Percentiles rank a stretch among this genome's conserved stretches.
phyloP scores from a whole-genome alignment of 2,329 filamentous ascomycete species.

The Pestalotiopsis sp. region DNA sequence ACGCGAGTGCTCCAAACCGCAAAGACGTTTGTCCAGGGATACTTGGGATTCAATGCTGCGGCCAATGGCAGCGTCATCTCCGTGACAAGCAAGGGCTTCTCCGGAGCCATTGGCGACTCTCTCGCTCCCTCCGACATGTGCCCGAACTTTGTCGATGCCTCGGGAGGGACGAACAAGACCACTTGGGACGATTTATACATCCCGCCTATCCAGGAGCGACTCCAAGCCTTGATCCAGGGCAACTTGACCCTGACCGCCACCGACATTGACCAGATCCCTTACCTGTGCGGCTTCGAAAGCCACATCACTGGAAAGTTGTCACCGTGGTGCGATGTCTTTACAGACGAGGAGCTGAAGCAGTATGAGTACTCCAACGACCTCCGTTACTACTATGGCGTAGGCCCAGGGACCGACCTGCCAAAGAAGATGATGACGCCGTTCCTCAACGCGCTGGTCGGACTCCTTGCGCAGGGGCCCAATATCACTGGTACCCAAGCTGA shows the following conservation, averaged over 20 bases:
- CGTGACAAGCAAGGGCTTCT: slow-evolving; percentile 57
- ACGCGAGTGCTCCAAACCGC: slow-evolving; percentile 65
- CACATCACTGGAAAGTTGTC: slow-evolving; percentile 65
- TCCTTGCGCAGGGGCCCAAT: slow-evolving; percentile 55
- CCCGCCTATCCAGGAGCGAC: slow-evolving; percentile 53
- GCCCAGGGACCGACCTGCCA: slow-evolving; percentile 56
- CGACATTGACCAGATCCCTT: slow-evolving; percentile 63
- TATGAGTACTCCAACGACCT: slow-evolving; percentile 72
- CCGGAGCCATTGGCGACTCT: slow-evolving; percentile 59
- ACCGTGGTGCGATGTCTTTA: slow-evolving; percentile 66
- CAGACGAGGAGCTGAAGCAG: slow-evolving; percentile 59
- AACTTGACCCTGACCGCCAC: slow-evolving; percentile 54
- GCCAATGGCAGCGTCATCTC: slow-evolving; percentile 58
- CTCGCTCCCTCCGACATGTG: slow-evolving; percentile 66
- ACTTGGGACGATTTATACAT: slow-evolving; percentile 55
- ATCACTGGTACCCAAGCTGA: slow-evolving; percentile 48
- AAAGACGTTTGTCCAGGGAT: slow-evolving; percentile 62
- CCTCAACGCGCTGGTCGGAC: slow-evolving; percentile 52
- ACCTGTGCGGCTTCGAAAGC: slow-evolving; percentile 72
- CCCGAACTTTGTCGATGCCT: slow-evolving; percentile 58
- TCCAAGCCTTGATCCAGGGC: slow-evolving; percentile 57
- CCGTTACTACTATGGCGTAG: slow-evolving; percentile 68
- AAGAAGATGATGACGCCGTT: slow-evolving; percentile 64
- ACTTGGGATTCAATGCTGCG: slow-evolving; percentile 57
- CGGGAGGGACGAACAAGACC: slow-evolving; percentile 47